Conservation (phyloP, 495 filamentous ascomycete genomes). For the Penicillium goetzii region DNA sequence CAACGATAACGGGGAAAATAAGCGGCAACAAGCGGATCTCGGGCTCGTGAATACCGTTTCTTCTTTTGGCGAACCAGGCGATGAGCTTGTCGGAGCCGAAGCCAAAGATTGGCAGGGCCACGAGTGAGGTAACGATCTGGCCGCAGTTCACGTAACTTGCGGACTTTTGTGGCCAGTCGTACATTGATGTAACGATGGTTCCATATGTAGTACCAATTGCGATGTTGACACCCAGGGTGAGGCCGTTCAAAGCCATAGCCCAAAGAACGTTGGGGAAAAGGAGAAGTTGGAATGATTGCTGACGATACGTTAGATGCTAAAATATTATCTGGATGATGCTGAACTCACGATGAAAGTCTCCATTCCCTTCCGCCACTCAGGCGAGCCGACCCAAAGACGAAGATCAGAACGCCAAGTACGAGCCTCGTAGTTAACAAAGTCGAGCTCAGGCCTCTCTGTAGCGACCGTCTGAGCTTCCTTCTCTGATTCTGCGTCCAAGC, state of each 20-base stretch:
- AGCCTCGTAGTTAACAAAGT: constrained; percentile 27
- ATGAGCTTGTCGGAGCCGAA: constrained; percentile 37
- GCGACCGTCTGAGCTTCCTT: constrained; percentile 7
- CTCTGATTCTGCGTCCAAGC: neutral
- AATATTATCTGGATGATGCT: too few relatives aligned
- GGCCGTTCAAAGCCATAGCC: constrained; percentile 42
- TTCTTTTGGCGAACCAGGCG: constrained; percentile 27
- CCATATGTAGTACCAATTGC: constrained; percentile 44
- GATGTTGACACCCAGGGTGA: constrained; percentile 43
- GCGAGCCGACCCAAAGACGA: constrained; percentile 34
- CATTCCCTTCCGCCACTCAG: constrained; percentile 33
- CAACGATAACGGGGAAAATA: constrained; percentile 37
- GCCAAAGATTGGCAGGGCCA: constrained; percentile 42
- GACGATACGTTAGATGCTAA: neutral
- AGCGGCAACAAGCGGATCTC: constrained; percentile 39
- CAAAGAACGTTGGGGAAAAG: constrained; percentile 49
- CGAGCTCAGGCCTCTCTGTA: constrained; percentile 29
- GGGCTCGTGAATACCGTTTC: constrained; percentile 39
- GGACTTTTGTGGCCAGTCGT: constrained; percentile 37
- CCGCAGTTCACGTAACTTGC: constrained; percentile 41
- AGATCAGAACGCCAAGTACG: constrained; percentile 35
- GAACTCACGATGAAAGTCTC: constrained; percentile 29
- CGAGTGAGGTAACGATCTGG: constrained; percentile 34
- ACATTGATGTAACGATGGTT: constrained; percentile 35
- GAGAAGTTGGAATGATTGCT: constrained; percentile 18